Percentiles rank a stretch among this genome's conserved stretches.
Evolutionary conservation across 768 basidiomycete genomes (phyloP).

Genomic region (Collybia nuda): DNA sequence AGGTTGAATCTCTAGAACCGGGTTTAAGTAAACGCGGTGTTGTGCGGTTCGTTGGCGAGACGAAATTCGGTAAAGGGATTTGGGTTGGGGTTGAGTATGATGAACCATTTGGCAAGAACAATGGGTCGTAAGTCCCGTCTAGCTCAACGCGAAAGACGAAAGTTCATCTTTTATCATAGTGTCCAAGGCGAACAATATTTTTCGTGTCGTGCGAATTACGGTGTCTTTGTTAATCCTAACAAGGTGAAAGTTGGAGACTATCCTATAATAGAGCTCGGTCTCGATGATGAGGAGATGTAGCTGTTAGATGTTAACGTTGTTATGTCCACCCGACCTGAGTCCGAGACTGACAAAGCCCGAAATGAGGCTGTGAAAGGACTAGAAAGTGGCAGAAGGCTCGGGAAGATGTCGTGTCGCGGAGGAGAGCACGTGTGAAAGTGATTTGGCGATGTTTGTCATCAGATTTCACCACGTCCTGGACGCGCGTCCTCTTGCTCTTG

Average conservation of each 20-base stretch:
- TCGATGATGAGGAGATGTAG: slow-evolving; percentile 80
- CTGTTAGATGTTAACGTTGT: slow-evolving; percentile 9
- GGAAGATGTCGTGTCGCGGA: slow-evolving; percentile 19
- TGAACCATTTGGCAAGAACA: slow-evolving; percentile 93
- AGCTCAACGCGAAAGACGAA: neutral
- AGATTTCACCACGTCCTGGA: slow-evolving; percentile 17
- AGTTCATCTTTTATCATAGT: slow-evolving; percentile 34
- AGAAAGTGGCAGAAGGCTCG: slow-evolving; percentile 34
- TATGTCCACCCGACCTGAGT: slow-evolving; percentile 1
- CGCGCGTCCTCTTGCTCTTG: slow-evolving; percentile 37
- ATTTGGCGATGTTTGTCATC: slow-evolving; percentile 21
- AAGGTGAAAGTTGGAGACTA: slow-evolving; percentile 83
- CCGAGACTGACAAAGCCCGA: slow-evolving; percentile 3
- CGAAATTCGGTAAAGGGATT: slow-evolving; percentile 69
- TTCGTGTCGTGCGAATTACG: slow-evolving; percentile 70
- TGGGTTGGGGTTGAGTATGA: slow-evolving; percentile 97
- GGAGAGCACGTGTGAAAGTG: slow-evolving; percentile 12
- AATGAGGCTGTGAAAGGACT: slow-evolving; percentile 7
- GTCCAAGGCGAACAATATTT: slow-evolving; percentile 89
- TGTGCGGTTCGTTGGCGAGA: slow-evolving; percentile 82
- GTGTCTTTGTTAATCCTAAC: slow-evolving; percentile 85
- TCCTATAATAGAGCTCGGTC: slow-evolving; percentile 76
- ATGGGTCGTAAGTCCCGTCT: slow-evolving; percentile 75
- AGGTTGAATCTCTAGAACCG: slow-evolving; percentile 72
- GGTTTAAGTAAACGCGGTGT: slow-evolving; percentile 78